Conservation (phyloP, 2,329 filamentous ascomycete genomes). For the Pseudogymnoascus sp. region DNA sequence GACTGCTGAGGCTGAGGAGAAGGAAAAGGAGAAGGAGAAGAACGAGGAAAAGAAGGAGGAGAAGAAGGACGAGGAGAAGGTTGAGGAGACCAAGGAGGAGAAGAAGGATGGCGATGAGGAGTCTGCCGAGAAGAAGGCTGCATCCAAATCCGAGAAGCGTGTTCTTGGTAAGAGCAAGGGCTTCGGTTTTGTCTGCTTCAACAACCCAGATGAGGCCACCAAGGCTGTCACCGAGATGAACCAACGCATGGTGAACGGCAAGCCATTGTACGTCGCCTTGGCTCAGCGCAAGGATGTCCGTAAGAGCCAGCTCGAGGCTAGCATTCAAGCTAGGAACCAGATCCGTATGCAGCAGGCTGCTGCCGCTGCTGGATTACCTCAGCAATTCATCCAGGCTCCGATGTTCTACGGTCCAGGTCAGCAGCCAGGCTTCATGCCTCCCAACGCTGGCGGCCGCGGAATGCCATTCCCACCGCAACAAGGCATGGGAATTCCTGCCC, state of each 20-base stretch:
- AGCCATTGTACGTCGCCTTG: conserved; percentile 95
- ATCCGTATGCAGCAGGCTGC: conserved; percentile 97
- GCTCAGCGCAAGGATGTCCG: conserved; percentile 99
- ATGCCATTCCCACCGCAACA: conserved; percentile 58
- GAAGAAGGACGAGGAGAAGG: conserved; percentile 36
- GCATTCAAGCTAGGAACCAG: conserved; percentile 98
- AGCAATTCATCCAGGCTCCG: conserved; percentile 78
- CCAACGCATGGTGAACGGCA: conserved; percentile 95
- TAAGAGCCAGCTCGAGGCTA: conserved; percentile 98
- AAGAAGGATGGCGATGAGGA: conserved; percentile 45
- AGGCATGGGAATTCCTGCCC: conserved; percentile 62
- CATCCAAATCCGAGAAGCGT: conserved; percentile 49
- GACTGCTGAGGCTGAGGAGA: conserved; percentile 35
- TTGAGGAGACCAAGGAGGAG: conserved; percentile 37
- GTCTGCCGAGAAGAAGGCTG: conserved; percentile 42
- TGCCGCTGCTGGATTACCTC: conserved; percentile 80
- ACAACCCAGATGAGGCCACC: conserved; percentile 97
- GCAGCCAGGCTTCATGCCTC: conserved; percentile 61
- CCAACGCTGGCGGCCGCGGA: conserved; percentile 51
- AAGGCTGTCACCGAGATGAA: conserved; percentile 99
- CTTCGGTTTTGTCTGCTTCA: conserved; percentile 99
- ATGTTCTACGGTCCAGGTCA: conserved; percentile 89
- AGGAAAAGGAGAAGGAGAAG: conserved; percentile 46
- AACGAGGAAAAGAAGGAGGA: conserved; percentile 45
- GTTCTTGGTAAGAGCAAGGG: conserved; percentile 96